phyloP scores from a whole-genome alignment of 1,284 basidiomycete species.

The Sphaerobolus stellatus region DNA sequence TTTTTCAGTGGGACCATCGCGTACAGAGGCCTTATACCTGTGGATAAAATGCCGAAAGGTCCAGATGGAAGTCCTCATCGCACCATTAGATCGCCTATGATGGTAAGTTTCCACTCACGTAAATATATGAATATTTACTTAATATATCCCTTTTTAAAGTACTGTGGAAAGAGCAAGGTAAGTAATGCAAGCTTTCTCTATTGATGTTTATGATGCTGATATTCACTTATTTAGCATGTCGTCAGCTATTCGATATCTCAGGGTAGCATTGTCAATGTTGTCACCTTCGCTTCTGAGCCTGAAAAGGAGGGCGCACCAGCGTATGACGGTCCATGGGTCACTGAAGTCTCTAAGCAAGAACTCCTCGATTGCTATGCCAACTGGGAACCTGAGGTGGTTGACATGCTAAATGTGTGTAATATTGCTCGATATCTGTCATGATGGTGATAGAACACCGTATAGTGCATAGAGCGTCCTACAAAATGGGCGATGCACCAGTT shows the following conservation, averaged over 20 bases:
- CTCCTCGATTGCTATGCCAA: constrained; percentile 32
- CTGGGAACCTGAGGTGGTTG: constrained; percentile 44
- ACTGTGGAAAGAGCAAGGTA: constrained; percentile 43
- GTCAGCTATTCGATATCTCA: constrained; percentile 45
- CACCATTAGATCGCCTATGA: constrained; percentile 29
- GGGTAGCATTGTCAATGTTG: constrained; percentile 43
- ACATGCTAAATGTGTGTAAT: constrained; percentile 39
- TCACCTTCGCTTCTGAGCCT: constrained; percentile 34
- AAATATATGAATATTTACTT: neutral
- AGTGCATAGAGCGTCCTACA: constrained; percentile 41
- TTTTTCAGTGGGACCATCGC: constrained; percentile 40
- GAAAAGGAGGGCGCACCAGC: constrained; percentile 35
- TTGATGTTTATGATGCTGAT: neutral
- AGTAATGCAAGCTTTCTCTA: constrained; percentile 6
- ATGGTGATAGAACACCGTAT: neutral
- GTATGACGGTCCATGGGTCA: constrained; percentile 38
- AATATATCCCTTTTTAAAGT: constrained; percentile 29
- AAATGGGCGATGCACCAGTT: constrained; percentile 52
- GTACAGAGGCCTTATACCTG: constrained; percentile 41
- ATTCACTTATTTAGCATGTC: constrained; percentile 35
- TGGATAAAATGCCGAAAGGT: constrained; percentile 29
- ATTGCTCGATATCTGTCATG: neutral
- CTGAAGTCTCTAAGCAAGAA: constrained; percentile 33
- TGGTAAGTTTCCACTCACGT: constrained; percentile 22
- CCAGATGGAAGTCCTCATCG: constrained; percentile 20